Conservation (phyloP, 1,284 basidiomycete genomes). For the Athelia sp. region DNA sequence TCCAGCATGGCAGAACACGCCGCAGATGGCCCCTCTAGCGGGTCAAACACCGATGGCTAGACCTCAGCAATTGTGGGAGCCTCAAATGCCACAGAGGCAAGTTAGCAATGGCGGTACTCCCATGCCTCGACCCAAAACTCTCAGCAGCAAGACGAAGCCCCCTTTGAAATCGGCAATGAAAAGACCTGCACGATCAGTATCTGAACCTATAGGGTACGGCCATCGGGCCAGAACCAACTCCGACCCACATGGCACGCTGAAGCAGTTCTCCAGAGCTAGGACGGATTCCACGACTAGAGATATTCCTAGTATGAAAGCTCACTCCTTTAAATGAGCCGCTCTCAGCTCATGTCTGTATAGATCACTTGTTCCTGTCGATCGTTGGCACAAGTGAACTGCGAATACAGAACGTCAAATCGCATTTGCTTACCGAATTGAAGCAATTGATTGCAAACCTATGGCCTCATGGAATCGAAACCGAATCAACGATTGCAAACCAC, state of each 20-base stretch:
- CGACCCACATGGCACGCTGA: neutral
- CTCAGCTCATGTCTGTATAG: constrained; percentile 11
- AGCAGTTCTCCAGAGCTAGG: neutral
- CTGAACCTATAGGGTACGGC: neutral
- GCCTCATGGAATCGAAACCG: constrained; percentile 34
- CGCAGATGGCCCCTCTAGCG: too few species aligned
- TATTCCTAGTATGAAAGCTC: neutral
- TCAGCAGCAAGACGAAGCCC: neutral
- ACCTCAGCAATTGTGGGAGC: neutral
- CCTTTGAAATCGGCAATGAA: constrained; percentile 2
- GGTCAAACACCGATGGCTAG: too few species aligned
- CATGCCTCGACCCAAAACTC: constrained; percentile 3
- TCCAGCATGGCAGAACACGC: neutral
- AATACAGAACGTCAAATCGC: constrained; percentile 33
- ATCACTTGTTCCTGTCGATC: constrained; percentile 30
- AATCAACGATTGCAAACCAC: constrained; percentile 20
- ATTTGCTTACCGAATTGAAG: constrained; percentile 33
- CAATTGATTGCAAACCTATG: constrained; percentile 40
- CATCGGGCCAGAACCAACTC: neutral
- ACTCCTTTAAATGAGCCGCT: neutral
- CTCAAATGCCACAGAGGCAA: constrained; percentile 1
- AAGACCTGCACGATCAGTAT: neutral
- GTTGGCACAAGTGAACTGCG: constrained; percentile 32
- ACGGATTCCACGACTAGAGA: neutral
- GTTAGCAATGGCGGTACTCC: neutral